phyloP scores from a whole-genome alignment of 331 rosid species.

The Spiraea crenata region DNA sequence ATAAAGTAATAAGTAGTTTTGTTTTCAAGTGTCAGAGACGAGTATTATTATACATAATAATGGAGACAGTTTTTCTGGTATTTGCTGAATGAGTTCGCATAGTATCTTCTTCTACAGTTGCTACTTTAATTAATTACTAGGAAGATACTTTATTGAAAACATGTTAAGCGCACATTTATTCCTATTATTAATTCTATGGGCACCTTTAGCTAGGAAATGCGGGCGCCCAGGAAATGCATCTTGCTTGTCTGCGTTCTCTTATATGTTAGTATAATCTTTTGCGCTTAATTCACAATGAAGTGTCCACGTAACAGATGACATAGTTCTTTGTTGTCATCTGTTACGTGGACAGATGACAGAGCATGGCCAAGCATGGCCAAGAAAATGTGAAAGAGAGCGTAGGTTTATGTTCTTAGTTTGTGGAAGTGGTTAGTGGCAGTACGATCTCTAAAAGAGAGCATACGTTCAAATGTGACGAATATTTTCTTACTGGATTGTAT shows the following conservation, averaged over 20 bases:
- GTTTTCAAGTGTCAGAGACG: not conserved
- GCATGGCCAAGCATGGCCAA: too few relatives aligned
- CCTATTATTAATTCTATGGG: conserved; percentile 14
- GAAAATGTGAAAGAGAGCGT: too few relatives aligned
- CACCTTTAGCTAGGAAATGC: conserved; percentile 5
- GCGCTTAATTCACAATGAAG: conserved; percentile 8
- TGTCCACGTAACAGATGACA: conserved; percentile 22
- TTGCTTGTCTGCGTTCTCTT: conserved; percentile 7
- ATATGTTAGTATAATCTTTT: not conserved
- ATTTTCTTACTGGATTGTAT: too few relatives aligned
- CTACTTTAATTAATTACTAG: conserved; percentile 41
- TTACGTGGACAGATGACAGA: too few relatives aligned
- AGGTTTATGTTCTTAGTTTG: too few relatives aligned
- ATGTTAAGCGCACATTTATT: not conserved
- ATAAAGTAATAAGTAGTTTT: not conserved
- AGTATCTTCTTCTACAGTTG: conserved; percentile 10
- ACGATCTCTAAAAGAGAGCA: too few relatives aligned
- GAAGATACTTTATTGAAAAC: conserved; percentile 22
- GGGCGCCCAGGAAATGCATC: conserved; percentile 14
- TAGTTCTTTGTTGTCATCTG: not conserved
- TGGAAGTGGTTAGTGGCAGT: too few relatives aligned
- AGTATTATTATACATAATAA: not conserved
- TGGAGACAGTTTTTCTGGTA: conserved; percentile 4
- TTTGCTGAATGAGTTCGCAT: conserved; percentile 29
- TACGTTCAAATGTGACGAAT: too few relatives aligned